Evolutionary conservation across 495 filamentous ascomycete genomes (phyloP).

Genomic region (Penicillium herquei): DNA sequence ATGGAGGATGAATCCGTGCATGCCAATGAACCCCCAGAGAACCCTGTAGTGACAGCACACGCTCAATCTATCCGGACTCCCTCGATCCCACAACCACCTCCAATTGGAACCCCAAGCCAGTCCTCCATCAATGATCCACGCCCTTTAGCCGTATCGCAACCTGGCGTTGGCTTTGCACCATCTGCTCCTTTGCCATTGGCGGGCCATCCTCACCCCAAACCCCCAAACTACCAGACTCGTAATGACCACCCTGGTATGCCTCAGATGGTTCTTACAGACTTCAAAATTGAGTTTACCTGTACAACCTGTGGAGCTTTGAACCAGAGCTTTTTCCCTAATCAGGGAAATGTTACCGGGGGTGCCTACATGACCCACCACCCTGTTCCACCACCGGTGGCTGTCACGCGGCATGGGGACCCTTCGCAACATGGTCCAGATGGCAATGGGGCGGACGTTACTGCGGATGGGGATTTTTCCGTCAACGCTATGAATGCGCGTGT

Average conservation of each 20-base stretch:
- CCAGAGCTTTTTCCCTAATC: constrained; percentile 46
- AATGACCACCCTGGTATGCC: constrained; percentile 27
- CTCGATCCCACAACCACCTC: constrained; percentile 20
- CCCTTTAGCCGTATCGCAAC: constrained; percentile 22
- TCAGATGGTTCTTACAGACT: constrained; percentile 39
- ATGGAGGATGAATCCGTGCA: constrained; percentile 31
- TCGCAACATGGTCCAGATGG: constrained; percentile 19
- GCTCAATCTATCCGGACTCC: constrained; percentile 24
- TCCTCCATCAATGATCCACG: constrained; percentile 20
- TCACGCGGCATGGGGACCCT: constrained; percentile 21
- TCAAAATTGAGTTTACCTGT: constrained; percentile 49
- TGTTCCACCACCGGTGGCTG: constrained; percentile 20
- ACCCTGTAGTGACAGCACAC: constrained; percentile 17
- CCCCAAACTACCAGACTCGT: constrained; percentile 23
- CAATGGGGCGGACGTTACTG: constrained; percentile 41
- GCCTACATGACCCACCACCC: constrained; percentile 31
- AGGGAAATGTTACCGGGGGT: constrained; percentile 38
- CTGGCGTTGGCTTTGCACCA: constrained; percentile 21
- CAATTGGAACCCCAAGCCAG: constrained; percentile 23
- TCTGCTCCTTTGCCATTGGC: constrained; percentile 19
- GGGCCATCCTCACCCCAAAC: constrained; percentile 23
- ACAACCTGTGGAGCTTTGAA: constrained; percentile 44
- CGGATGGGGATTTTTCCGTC: constrained; percentile 34
- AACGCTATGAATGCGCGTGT: constrained; percentile 27
- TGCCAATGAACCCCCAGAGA: constrained; percentile 22